Conservation (phyloP, 2,329 filamentous ascomycete species). For the Nemania abortiva region DNA sequence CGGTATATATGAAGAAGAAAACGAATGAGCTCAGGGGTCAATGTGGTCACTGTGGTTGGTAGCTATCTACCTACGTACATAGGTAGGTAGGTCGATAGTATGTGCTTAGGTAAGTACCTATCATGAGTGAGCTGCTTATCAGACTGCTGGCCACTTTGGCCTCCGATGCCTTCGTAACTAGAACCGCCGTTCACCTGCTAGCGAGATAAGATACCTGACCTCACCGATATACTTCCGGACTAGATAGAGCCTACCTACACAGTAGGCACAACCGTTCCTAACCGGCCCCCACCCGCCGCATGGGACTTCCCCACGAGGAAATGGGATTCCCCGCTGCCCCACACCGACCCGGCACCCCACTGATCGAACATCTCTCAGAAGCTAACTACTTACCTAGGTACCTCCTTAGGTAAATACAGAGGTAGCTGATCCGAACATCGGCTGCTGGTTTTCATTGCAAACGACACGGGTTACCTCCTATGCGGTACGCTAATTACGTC, state of each 20-base stretch:
- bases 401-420: background rate
- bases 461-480: too few relatives aligned
- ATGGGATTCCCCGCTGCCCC: background rate
- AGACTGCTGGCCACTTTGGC: background rate
- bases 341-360: background rate
- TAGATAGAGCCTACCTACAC: background rate
- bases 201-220: slow-evolving; percentile 10
- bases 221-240: slow-evolving; percentile 11
- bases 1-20: background rate
- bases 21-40: too few relatives aligned
- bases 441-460: background rate
- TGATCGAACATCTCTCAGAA: background rate
- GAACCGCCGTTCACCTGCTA: background rate
- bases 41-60: too few relatives aligned
- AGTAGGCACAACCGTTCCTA: background rate
- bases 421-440: slow-evolving; percentile 4
- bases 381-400: too few relatives aligned
- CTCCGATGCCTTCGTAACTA: slow-evolving; percentile 7
- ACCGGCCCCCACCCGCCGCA: background rate
- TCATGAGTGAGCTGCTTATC: slow-evolving; percentile 20
- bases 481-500: background rate
- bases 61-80: too few relatives aligned
- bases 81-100: background rate
- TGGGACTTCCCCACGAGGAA: slow-evolving; percentile 12
- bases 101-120: background rate